Evolutionary conservation across 345 rosid genomes (phyloP).

Genomic region (Passiflora organensis): DNA sequence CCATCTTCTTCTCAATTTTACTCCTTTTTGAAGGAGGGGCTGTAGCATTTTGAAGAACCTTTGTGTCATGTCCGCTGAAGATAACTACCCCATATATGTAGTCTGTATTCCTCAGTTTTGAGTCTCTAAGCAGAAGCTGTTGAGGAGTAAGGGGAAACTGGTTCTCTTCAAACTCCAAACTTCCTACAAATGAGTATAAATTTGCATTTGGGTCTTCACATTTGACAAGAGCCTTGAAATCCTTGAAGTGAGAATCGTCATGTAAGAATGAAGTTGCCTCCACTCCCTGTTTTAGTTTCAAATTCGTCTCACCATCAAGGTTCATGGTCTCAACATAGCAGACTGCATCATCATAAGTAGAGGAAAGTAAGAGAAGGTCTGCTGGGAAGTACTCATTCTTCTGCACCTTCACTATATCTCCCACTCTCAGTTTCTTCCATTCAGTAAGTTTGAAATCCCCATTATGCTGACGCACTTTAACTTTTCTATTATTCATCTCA

Average conservation of each 20-base stretch:
- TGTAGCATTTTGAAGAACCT: constrained; percentile 79
- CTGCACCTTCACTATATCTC: constrained; percentile 79
- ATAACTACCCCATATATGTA: constrained; percentile 68
- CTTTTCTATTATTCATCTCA: constrained; percentile 78
- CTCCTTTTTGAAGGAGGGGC: constrained; percentile 93
- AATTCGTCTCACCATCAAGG: constrained; percentile 91
- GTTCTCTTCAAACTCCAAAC: constrained; percentile 52
- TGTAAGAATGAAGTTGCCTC: constrained; percentile 59
- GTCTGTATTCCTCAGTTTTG: constrained; percentile 81
- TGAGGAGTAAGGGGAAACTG: constrained; percentile 66
- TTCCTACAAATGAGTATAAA: constrained; percentile 74
- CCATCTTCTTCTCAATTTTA: constrained; percentile 78
- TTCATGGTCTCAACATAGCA: constrained; percentile 97
- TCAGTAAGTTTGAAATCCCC: constrained; percentile 46
- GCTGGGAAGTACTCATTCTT: constrained; percentile 84
- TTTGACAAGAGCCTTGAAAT: constrained; percentile 57
- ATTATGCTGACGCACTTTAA: constrained; percentile 48
- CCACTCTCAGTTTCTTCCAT: constrained; percentile 76
- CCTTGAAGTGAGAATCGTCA: constrained; percentile 51
- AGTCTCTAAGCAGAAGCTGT: constrained; percentile 84
- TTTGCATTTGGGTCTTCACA: constrained; percentile 96
- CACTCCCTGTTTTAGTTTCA: constrained; percentile 74
- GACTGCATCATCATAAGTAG: constrained; percentile 73
- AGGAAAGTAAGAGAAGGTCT: constrained; percentile 71
- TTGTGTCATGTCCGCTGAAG: constrained; percentile 89